Percentiles rank a stretch among this genome's conserved stretches.
Conservation (phyloP, 2,329 filamentous ascomycete species). For the Sordariomycetes sp. region DNA sequence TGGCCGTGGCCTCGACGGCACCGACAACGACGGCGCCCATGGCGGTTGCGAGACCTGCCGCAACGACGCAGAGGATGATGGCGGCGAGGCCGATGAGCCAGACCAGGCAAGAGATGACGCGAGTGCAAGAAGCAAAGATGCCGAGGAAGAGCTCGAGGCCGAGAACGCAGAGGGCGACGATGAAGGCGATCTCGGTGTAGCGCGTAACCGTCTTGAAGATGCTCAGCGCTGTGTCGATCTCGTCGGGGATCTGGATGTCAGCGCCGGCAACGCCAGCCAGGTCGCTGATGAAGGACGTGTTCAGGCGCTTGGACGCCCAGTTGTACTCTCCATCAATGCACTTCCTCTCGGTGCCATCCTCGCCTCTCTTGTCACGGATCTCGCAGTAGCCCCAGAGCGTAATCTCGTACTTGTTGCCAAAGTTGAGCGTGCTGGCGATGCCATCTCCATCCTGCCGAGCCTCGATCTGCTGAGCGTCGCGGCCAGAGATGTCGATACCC, state of each 20-base stretch:
- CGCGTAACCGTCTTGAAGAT: conserved; percentile 65
- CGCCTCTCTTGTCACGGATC: conserved; percentile 35
- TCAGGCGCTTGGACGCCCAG: conserved; percentile 68
- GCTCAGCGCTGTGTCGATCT: conserved; percentile 58
- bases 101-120: conserved; percentile 72
- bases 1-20: conserved; percentile 51
- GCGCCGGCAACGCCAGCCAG: conserved; percentile 37
- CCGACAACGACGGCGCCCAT: conserved; percentile 63
- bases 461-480: conserved; percentile 6
- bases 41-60: conserved; percentile 66
- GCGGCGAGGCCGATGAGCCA: conserved; percentile 65
- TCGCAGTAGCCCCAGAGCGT: conserved; percentile 83
- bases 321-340: conserved; percentile 66
- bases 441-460: conserved; percentile 26
- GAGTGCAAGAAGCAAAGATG: conserved; percentile 73
- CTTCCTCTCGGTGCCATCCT: conserved; percentile 33
- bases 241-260: conserved; percentile 57
- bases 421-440: conserved; percentile 47
- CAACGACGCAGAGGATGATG: conserved; percentile 42
- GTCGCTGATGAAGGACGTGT: conserved; percentile 47
- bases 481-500: conserved; percentile 9
- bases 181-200: conserved; percentile 78
- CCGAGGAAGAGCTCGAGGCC: conserved; percentile 67
- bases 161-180: conserved; percentile 63
- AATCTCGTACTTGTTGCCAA: conserved; percentile 73